Conservation (phyloP, 1,284 basidiomycete genomes). For the Cryptococcus depauperatus region DNA sequence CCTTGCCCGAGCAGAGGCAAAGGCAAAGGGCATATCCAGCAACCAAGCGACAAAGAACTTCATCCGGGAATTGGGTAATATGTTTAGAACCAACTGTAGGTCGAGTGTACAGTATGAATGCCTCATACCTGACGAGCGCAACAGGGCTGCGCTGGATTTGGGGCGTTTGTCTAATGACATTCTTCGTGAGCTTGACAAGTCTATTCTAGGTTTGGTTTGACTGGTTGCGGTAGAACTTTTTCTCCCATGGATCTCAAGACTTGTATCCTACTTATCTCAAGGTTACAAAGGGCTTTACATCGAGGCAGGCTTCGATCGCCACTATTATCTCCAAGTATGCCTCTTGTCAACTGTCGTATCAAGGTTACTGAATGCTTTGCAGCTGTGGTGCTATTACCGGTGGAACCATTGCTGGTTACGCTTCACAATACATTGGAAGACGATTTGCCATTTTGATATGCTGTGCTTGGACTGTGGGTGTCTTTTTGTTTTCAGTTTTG, state of each 20-base stretch:
- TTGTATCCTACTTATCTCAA: constrained; percentile 61
- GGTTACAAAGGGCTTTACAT: constrained; percentile 41
- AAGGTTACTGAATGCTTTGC: not conserved
- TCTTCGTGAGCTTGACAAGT: constrained; percentile 27
- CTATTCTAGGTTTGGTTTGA: not conserved
- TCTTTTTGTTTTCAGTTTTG: not conserved
- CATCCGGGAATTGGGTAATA: constrained; percentile 58
- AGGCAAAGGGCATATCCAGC: constrained; percentile 41
- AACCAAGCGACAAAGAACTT: constrained; percentile 60
- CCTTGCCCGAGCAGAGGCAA: constrained; percentile 41
- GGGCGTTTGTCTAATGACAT: constrained; percentile 51
- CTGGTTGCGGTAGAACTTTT: constrained; percentile 16
- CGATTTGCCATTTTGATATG: constrained; percentile 51
- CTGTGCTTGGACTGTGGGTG: constrained; percentile 50
- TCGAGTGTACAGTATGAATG: not conserved
- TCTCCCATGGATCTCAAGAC: constrained; percentile 63
- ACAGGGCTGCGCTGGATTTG: constrained; percentile 71
- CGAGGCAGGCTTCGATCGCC: constrained; percentile 63
- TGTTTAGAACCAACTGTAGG: constrained; percentile 67
- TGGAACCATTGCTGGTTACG: constrained; percentile 65
- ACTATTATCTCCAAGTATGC: constrained; percentile 67
- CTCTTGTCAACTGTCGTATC: not conserved
- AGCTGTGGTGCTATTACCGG: constrained; percentile 63
- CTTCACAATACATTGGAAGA: constrained; percentile 78
- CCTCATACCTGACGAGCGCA: not conserved